Conservation (phyloP, 2,329 filamentous ascomycete species). For the Alternaria brassicae region DNA sequence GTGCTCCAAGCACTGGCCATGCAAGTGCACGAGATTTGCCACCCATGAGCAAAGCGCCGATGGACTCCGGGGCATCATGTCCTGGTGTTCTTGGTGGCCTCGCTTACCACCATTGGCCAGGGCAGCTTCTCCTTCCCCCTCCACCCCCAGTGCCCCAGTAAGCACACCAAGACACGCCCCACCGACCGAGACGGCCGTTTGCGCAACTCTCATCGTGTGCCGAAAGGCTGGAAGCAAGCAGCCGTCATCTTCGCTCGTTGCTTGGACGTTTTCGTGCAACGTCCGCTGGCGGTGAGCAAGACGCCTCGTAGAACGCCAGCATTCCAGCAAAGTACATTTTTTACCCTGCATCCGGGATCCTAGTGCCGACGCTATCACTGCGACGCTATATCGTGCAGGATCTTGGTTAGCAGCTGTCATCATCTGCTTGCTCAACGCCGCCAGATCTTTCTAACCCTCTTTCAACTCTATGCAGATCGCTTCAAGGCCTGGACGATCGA, state of each 20-base stretch:
- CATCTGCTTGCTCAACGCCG: slow-evolving; percentile 31
- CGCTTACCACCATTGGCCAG: slow-evolving; percentile 24
- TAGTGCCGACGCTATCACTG: slow-evolving; percentile 38
- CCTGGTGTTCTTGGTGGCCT: background rate
- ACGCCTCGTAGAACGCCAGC: slow-evolving; percentile 17
- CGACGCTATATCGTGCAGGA: slow-evolving; percentile 40
- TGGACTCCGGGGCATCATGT: slow-evolving; percentile 7
- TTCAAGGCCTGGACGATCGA: slow-evolving; percentile 35
- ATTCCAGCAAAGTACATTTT: slow-evolving; percentile 25
- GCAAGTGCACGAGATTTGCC: slow-evolving; percentile 23
- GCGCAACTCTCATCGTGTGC: slow-evolving; percentile 22
- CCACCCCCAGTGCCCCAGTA: slow-evolving; percentile 21
- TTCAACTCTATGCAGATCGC: slow-evolving; percentile 36
- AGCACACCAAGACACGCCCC: slow-evolving; percentile 21
- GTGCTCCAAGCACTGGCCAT: slow-evolving; percentile 12
- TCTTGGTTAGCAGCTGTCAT: slow-evolving; percentile 40
- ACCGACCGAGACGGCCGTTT: slow-evolving; percentile 33
- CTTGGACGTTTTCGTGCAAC: slow-evolving; percentile 18
- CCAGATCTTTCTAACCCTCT: slow-evolving; percentile 41
- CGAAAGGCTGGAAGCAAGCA: slow-evolving; percentile 22
- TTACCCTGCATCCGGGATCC: slow-evolving; percentile 38
- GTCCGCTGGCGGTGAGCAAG: slow-evolving; percentile 22
- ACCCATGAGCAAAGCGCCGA: slow-evolving; percentile 21
- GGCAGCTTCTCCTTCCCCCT: background rate
- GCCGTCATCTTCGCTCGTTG: slow-evolving; percentile 28